Percentiles rank a stretch among this genome's conserved stretches.
These are phyloP conservation scores for Rutidosis leptorrhynchoides DNA, from an alignment of 129 eudicot species.

Conservation along the genomic window DNA sequence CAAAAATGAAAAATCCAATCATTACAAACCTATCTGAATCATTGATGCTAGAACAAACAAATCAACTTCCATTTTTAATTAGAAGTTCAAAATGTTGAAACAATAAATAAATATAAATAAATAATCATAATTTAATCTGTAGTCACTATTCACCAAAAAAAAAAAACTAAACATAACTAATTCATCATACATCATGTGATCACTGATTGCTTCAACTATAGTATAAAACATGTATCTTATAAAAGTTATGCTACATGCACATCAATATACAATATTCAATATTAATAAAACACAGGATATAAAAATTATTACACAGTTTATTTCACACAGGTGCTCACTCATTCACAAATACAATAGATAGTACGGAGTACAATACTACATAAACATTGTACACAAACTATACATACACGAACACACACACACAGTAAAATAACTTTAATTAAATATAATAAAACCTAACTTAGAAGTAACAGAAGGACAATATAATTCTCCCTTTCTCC, in stretches of 20 bases:
- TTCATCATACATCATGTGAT: not conserved
- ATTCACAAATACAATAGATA: not conserved
- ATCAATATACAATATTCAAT: not conserved
- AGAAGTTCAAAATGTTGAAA: not conserved
- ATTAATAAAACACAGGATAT: not conserved
- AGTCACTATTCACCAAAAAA: not conserved
- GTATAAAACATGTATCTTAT: not conserved
- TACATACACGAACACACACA: not conserved
- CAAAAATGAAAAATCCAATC: not conserved
- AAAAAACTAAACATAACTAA: not conserved
- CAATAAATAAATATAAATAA: no score
- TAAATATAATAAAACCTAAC: not conserved
- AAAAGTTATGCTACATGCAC: not conserved
- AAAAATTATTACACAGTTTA: not conserved
- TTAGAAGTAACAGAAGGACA: conserved; percentile 3
- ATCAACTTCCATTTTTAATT: not conserved
- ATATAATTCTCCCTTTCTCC: not conserved
- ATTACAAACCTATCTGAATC: not conserved
- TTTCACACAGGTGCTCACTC: not conserved
- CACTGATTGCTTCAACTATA: not conserved
- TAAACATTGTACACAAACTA: not conserved
- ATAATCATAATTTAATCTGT: not conserved
- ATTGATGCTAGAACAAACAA: not conserved
- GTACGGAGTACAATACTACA: not conserved
- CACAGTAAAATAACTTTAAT: not conserved